Evolutionary conservation across 108 stramenopile genomes (phyloP).

Genomic region (Stephanodiscus triporus): DNA sequence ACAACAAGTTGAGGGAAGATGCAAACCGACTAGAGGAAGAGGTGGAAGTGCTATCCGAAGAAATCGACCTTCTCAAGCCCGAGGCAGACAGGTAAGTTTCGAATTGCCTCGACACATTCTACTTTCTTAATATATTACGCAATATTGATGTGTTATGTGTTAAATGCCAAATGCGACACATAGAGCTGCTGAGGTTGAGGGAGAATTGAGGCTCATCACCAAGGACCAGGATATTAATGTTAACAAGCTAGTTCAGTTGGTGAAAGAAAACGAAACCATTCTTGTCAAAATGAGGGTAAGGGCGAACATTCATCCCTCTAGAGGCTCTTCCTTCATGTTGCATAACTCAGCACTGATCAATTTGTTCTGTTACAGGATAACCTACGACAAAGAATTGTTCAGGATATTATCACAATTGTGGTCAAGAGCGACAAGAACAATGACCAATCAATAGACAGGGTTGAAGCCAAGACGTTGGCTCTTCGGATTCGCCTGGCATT

Average conservation of each 20-base stretch:
- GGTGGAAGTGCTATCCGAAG: conserved; percentile 19
- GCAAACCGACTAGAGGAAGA: conserved; percentile 18
- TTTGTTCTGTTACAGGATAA: conserved; percentile 31
- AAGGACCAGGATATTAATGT: conserved; percentile 42
- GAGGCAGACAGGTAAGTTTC: conserved; percentile 30
- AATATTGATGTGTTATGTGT: no score
- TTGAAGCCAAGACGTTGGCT: conserved; percentile 33
- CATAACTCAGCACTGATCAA: not conserved
- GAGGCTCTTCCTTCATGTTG: not conserved
- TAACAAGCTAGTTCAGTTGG: conserved; percentile 44
- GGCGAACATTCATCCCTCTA: not conserved
- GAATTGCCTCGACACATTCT: not conserved
- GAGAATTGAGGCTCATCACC: conserved; percentile 37
- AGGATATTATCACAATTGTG: conserved; percentile 37
- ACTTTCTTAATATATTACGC: not conserved
- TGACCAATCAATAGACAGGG: conserved; percentile 27
- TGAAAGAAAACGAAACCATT: conserved; percentile 48
- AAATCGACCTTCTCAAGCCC: conserved; percentile 21
- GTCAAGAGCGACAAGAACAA: conserved; percentile 33
- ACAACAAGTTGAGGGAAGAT: conserved; percentile 21
- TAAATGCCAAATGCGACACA: not conserved
- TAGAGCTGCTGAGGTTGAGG: conserved; percentile 43
- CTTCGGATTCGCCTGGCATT: conserved; percentile 39
- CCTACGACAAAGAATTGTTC: conserved; percentile 39
- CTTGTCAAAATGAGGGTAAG: conserved; percentile 48